phyloP scores from a whole-genome alignment of 176 grass and related monocot species.

The Avena sativa region DNA sequence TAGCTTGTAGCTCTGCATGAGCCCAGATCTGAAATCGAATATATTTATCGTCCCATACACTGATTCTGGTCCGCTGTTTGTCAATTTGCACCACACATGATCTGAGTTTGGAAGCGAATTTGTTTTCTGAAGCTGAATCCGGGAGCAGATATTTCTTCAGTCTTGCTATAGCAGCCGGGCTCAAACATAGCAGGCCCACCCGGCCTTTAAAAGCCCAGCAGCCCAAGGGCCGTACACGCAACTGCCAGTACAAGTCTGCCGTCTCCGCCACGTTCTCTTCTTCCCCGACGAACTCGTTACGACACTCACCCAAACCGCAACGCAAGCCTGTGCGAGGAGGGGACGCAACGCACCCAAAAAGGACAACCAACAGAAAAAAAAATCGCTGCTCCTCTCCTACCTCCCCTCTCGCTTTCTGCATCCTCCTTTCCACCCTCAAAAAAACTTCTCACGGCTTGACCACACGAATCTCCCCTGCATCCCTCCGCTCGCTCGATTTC shows the following conservation, averaged over 20 bases:
- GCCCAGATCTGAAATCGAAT: background rate
- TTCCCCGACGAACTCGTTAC: slow-evolving; percentile 31
- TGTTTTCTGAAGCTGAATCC: background rate
- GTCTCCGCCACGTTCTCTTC: background rate
- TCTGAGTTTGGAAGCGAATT: background rate
- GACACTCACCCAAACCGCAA: slow-evolving; percentile 26
- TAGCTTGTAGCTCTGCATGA: background rate
- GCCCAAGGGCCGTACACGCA: background rate
- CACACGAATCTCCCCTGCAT: background rate
- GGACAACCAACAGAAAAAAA: background rate
- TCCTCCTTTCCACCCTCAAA: background rate
- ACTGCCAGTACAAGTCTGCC: too few relatives aligned
- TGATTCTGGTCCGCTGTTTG: background rate
- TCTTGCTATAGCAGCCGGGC: background rate
- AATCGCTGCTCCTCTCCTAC: background rate
- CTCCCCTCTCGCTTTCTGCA: slow-evolving; percentile 23
- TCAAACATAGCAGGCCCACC: background rate
- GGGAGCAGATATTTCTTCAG: background rate
- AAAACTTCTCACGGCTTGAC: background rate
- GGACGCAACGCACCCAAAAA: slow-evolving; percentile 29
- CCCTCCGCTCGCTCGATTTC: background rate
- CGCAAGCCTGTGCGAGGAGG: background rate
- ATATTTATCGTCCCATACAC: background rate
- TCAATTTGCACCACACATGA: background rate
- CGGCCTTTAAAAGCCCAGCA: fast-evolving